Evolutionary conservation across 306 rosid species (phyloP).

Genomic region (Malus sieversii): DNA sequence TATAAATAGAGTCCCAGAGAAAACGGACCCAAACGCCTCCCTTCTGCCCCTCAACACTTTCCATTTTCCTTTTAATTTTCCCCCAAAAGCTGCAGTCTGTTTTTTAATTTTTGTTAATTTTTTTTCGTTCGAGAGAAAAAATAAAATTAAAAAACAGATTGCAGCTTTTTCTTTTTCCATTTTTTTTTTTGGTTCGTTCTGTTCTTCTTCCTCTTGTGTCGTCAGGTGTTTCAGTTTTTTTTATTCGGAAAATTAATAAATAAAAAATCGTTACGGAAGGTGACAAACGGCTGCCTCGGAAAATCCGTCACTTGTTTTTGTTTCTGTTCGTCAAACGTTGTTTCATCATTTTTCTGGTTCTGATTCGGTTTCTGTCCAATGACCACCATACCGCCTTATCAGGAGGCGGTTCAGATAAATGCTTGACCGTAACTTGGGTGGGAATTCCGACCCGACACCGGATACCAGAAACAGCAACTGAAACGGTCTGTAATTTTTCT

Average conservation of each 20-base stretch:
- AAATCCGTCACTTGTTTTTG: slow-evolving; percentile 8
- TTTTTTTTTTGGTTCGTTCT: neutral
- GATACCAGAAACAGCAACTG: neutral
- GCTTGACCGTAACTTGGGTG: neutral
- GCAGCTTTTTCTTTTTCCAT: too few species aligned
- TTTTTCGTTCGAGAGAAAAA: slow-evolving; percentile 4
- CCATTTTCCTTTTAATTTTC: neutral
- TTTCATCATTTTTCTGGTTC: neutral
- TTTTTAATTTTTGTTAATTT: neutral
- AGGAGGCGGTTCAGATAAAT: neutral
- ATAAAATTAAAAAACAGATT: neutral
- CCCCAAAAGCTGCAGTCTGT: neutral
- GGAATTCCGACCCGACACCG: too few species aligned
- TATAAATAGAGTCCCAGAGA: slow-evolving; percentile 12
- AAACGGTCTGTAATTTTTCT: neutral
- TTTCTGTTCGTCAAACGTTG: neutral
- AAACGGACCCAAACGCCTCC: slow-evolving; percentile 13
- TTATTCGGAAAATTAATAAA: neutral
- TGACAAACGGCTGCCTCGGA: slow-evolving; percentile 23
- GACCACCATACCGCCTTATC: neutral
- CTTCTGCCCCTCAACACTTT: neutral
- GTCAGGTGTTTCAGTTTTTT: neutral
- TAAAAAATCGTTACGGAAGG: neutral
- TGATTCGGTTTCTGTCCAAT: neutral
- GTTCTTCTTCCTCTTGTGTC: slow-evolving; percentile 3